Evolutionary conservation across 768 basidiomycete genomes (phyloP).

Genomic region (Fomitopsis serialis): DNA sequence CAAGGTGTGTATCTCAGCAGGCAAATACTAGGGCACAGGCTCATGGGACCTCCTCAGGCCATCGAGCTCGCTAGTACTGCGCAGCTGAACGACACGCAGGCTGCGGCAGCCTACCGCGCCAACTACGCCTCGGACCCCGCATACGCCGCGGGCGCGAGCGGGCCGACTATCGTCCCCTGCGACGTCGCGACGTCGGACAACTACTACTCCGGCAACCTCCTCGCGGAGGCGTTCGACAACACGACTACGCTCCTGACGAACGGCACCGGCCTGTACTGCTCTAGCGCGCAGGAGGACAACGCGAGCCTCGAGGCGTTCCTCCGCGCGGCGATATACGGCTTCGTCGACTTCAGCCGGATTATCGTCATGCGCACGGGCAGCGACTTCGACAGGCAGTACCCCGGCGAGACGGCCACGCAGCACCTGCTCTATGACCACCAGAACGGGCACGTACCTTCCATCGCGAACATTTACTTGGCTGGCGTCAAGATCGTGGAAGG

Average conservation of each 20-base stretch:
- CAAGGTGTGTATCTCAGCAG: not conserved
- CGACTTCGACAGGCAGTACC: constrained; percentile 26
- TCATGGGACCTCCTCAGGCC: constrained; percentile 5
- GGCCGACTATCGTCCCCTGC: constrained; percentile 29
- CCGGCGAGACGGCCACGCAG: constrained; percentile 18
- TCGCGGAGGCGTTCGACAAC: constrained; percentile 33
- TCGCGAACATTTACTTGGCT: constrained; percentile 32
- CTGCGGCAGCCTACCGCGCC: constrained; percentile 27
- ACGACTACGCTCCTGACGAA: constrained; percentile 31
- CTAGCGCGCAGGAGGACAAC: constrained; percentile 37
- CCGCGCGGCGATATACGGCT: constrained; percentile 26
- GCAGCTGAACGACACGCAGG: constrained; percentile 27
- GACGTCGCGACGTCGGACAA: constrained; percentile 34
- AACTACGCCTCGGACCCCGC: constrained; percentile 18
- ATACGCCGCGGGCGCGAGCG: constrained; percentile 26
- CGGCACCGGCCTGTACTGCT: constrained; percentile 26
- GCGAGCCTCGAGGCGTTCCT: constrained; percentile 33
- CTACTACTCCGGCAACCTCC: constrained; percentile 31
- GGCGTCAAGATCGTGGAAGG: constrained; percentile 31
- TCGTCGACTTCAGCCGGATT: constrained; percentile 32
- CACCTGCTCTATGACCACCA: constrained; percentile 23
- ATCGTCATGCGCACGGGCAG: constrained; percentile 33
- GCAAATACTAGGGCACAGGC: not conserved
- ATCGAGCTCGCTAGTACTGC: constrained; percentile 24
- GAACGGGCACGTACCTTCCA: constrained; percentile 27